Evolutionary conservation across 768 basidiomycete genomes (phyloP).

Genomic region (Lactarius evosmus): DNA sequence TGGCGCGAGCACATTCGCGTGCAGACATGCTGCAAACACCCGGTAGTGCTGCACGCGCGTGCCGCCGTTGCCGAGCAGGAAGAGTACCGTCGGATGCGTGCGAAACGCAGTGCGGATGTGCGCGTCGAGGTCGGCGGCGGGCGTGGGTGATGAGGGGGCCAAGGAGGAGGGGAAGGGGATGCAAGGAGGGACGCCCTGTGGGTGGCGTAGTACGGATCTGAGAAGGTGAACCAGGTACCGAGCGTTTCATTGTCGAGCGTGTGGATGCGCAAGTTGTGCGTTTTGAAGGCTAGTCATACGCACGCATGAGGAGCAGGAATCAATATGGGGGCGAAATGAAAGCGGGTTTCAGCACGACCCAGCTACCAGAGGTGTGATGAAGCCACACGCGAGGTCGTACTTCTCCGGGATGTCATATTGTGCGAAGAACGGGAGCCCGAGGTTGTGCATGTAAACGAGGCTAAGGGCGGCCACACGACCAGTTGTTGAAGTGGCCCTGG

Average conservation of each 20-base stretch:
- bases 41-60: slow-evolving; percentile 72
- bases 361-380: not conserved
- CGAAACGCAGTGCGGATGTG: slow-evolving; percentile 55
- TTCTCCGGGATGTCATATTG: slow-evolving; percentile 67
- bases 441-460: slow-evolving; percentile 60
- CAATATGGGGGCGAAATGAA: no score
- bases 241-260: slow-evolving; percentile 76
- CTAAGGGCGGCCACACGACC: slow-evolving; percentile 39
- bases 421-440: slow-evolving; percentile 60
- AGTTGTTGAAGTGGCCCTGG: not conserved
- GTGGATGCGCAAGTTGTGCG: slow-evolving; percentile 62
- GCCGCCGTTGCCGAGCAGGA: slow-evolving; percentile 87
- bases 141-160: slow-evolving; percentile 39
- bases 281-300: slow-evolving; percentile 42
- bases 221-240: slow-evolving; percentile 84
- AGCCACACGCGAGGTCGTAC: slow-evolving; percentile 79
- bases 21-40: slow-evolving; percentile 61
- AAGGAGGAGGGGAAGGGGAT: slow-evolving; percentile 36
- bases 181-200: slow-evolving; percentile 36
- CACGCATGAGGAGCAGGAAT: not conserved
- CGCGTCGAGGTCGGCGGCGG: slow-evolving; percentile 33
- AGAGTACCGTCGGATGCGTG: slow-evolving; percentile 71
- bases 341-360: not conserved
- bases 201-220: slow-evolving; percentile 53
- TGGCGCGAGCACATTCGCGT: slow-evolving; percentile 74